Percentiles rank a stretch among this genome's conserved stretches.
phyloP scores from a whole-genome alignment of 257 asterid species.

The Nicotiana obtusifolia region DNA sequence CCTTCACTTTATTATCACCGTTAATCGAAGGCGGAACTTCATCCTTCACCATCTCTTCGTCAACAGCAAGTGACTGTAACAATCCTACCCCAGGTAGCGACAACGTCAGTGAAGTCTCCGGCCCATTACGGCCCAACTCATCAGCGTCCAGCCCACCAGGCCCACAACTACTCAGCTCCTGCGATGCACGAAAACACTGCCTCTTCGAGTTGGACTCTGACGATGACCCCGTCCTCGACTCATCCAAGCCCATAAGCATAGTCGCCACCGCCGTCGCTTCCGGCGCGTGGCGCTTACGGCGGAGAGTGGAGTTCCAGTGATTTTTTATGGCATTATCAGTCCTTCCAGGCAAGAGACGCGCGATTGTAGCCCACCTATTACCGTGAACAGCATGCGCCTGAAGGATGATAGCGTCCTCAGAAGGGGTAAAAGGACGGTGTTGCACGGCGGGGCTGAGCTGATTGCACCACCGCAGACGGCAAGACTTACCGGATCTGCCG shows the following conservation, averaged over 20 bases:
- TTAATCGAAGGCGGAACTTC: not conserved
- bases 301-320: constrained; percentile 59
- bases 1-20: not conserved
- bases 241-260: constrained; percentile 19
- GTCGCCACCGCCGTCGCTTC: no score
- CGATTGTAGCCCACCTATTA: constrained; percentile 60
- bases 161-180: constrained; percentile 37
- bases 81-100: constrained; percentile 35
- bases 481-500: constrained; percentile 62
- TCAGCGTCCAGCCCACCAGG: constrained; percentile 21
- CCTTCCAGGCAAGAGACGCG: constrained; percentile 51
- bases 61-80: constrained; percentile 12
- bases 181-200: constrained; percentile 33
- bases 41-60: constrained; percentile 7
- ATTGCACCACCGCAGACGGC: constrained; percentile 76
- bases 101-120: constrained; percentile 34
- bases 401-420: constrained; percentile 43
- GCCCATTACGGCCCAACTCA: constrained; percentile 30
- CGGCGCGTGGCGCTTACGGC: constrained; percentile 24
- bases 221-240: constrained; percentile 24
- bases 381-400: constrained; percentile 51
- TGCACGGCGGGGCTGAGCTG: constrained; percentile 65
- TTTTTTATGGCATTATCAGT: constrained; percentile 64
- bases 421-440: constrained; percentile 52
- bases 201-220: constrained; percentile 24